phyloP scores from a whole-genome alignment of 2,329 filamentous ascomycete genomes.

The Verticillium zaregamsianum region DNA sequence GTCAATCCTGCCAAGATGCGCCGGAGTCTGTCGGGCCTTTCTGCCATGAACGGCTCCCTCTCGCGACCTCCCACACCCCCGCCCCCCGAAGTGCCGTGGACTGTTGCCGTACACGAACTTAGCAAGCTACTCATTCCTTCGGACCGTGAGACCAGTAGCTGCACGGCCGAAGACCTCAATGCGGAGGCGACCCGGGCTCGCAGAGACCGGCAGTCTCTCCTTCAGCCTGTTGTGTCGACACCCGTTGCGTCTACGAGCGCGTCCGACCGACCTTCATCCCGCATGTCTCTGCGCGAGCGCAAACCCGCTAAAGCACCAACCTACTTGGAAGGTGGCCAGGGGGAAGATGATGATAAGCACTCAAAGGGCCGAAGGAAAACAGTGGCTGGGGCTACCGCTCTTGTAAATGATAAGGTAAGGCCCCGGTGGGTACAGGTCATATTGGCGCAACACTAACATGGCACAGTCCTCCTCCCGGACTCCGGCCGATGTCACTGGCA shows the following conservation, averaged over 20 bases:
- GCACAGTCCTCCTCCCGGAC: not conserved
- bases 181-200: conserved; percentile 60
- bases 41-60: conserved; percentile 29
- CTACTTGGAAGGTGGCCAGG: conserved; percentile 45
- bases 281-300: conserved; percentile 71
- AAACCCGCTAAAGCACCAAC: conserved; percentile 48
- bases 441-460: not conserved
- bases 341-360: conserved; percentile 34
- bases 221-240: conserved; percentile 31
- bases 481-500: conserved; percentile 1
- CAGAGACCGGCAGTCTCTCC: conserved; percentile 59
- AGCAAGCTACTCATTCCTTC: conserved; percentile 77
- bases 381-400: conserved; percentile 47
- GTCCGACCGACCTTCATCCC: conserved; percentile 43
- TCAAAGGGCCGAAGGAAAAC: conserved; percentile 55
- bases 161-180: conserved; percentile 72
- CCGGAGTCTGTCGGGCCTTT: conserved; percentile 56
- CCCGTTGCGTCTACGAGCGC: conserved; percentile 18
- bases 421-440: not conserved
- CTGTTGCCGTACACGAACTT: conserved; percentile 76
- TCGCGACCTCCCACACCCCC: conserved; percentile 58
- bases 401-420: conserved; percentile 39
- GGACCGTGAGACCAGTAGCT: conserved; percentile 71
- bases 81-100: conserved; percentile 81
- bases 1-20: conserved; percentile 63